phyloP scores from a whole-genome alignment of 805 yeast genomes.

The Barnettozyma pratensis region DNA sequence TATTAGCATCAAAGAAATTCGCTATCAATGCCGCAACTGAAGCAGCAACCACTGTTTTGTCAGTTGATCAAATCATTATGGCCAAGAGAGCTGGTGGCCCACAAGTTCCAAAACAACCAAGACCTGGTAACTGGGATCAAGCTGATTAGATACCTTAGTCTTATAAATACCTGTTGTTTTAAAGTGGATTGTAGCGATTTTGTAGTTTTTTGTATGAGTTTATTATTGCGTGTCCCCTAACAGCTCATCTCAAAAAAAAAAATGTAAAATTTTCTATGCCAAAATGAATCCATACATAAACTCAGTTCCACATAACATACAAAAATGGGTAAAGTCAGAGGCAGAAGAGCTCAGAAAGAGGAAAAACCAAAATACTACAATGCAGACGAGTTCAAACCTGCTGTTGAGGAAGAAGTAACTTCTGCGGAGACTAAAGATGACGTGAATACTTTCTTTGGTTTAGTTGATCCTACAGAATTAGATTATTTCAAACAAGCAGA shows the following conservation, averaged over 20 bases:
- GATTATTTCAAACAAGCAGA: conserved; percentile 95
- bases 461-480: conserved; percentile 75
- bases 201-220: not conserved
- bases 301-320: too few relatives aligned
- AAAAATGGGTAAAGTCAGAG: conserved; percentile 33
- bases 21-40: conserved; percentile 94
- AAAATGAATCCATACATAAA: not conserved
- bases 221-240: conserved; percentile 4
- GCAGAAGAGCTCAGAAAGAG: conserved; percentile 34
- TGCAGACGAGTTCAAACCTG: conserved; percentile 4
- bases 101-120: conserved; percentile 74
- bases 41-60: conserved; percentile 83
- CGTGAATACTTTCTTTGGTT: conserved; percentile 69
- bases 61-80: conserved; percentile 96
- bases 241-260: conserved; percentile 5
- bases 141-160: conserved; percentile 49
- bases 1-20: conserved; percentile 71
- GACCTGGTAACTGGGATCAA: conserved; percentile 95
- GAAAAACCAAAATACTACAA: conserved; percentile 12
- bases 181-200: not conserved
- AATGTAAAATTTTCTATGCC: not conserved
- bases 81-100: conserved; percentile 99
- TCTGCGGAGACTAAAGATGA: conserved; percentile 13
- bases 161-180: not conserved
- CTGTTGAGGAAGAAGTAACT: conserved; percentile 14